Base-by-base conservation (phyloP, 768 basidiomycete species). In the Russula foetens region DNA sequence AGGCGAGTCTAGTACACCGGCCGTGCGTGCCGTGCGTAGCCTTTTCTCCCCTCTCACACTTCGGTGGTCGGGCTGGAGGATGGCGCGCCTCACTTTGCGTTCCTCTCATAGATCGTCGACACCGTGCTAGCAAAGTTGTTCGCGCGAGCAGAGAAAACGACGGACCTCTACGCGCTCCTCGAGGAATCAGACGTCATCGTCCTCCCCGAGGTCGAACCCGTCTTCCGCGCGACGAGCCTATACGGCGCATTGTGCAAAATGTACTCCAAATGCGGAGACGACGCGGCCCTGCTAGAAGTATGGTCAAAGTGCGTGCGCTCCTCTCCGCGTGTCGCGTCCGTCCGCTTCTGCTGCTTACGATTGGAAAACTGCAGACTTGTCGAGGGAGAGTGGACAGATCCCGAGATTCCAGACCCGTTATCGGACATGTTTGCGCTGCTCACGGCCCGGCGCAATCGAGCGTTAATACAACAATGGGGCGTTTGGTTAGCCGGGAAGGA, bases 91-190 rank as follows among this genome's bases (percentile, higher is more conserved):
- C 26, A 21, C n/a, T 26, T 21, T 31, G 49, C 8, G 8, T 12
- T 47, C n/a, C 28, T 1, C 5, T 35, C 29, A 1, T 11, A 91
- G 89, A 79, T 84, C 29, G 84, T 92, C n/a, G 90, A 92, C 69
- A 92, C 90, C 1, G 84, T 85, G 0, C 79, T 91, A 0, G 83
- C 80, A n/a, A 90, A 90, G 70, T 73, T 94, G 11, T 84, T 87
- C 35, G 83, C 85, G 1, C 76, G 80, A 56, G 73, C 75, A 15
- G 82, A 82, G 51, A 85, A 84, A 64, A 81, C 79, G 4, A 73
- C 80, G 17, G 86, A 89, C 38, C 76, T 92, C 7, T 77, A 82
- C 41, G 72, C 76, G 4, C 74, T 92, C 1, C 70, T 92, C 4
- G 77, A 76, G 47, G 76, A 82, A 14, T 81, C 85, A 58, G 75